Base-by-base conservation (phyloP, 768 basidiomycete species). In the Gloeostereum incarnatum region DNA sequence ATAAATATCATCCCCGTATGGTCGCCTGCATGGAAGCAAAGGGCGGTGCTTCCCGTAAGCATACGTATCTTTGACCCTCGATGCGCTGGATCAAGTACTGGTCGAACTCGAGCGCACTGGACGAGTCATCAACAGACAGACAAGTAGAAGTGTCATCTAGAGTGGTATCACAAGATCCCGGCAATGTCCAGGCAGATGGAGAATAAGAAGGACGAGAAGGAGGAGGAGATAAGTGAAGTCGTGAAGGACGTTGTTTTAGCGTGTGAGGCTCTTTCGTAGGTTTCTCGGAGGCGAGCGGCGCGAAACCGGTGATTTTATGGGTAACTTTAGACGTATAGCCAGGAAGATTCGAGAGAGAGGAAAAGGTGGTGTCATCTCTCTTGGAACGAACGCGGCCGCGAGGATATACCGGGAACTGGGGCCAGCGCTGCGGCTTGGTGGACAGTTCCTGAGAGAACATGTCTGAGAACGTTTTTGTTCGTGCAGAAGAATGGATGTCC, bases 21-120 rank as follows among this genome's bases (percentile, higher is more conserved):
- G 29, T 30, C 3, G n/a, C n/a, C n/a, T n/a, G n/a, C n/a, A n/a
- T n/a, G n/a, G n/a, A n/a, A n/a, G n/a, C n/a, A n/a, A n/a, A n/a
- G n/a, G n/a, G n/a, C n/a, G n/a, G n/a, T n/a, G n/a, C n/a, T n/a
- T n/a, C 29, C 29, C 13, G 50, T 39, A 55, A 50, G 26, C 50
- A 58, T 35, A 57, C 46, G 41, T 57, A 48, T 33, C 56, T 57
- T 45, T 56, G 57, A 40, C 54, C 60, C 39, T 68, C 64, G 26
- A 68, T 65, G 29, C 65, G 61, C 24, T 54, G 60, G 33, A 64
- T 49, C 16, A 71, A 51, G 42, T 67, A 60, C 36, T 60, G 56
- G 40, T 64, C 58, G 40, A 68, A 68, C 31, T 63, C 62, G 20
- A 62, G 53, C 4, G 51, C 52, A 32, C 51, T 50, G 8, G 56